Evolutionary conservation across 345 rosid species (phyloP).

Genomic region (Citropsis articulata): DNA sequence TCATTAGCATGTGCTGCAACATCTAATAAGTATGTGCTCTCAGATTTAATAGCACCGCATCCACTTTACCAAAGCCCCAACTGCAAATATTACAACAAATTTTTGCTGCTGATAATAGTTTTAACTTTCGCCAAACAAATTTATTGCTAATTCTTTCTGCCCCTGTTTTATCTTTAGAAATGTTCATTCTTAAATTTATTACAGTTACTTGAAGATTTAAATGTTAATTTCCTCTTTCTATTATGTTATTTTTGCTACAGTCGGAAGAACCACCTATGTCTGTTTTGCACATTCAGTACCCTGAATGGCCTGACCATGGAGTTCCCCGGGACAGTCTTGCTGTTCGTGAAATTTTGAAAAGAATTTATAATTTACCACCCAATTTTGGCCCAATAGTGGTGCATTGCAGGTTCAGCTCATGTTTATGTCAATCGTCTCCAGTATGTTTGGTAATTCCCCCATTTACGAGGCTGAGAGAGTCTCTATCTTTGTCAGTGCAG

Average conservation of each 20-base stretch:
- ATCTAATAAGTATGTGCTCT: background rate
- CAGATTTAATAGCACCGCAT: background rate
- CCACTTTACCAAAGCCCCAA: background rate
- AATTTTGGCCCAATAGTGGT: constrained; percentile 77
- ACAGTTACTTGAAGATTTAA: background rate
- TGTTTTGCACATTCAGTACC: constrained; percentile 80
- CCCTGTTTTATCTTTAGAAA: background rate
- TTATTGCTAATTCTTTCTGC: background rate
- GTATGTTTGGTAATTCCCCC: constrained; percentile 4
- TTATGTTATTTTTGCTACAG: constrained; percentile 35
- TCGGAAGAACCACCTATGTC: constrained; percentile 58
- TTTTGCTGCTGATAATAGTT: background rate
- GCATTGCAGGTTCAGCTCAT: constrained; percentile 82
- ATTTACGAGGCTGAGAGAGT: constrained; percentile 26
- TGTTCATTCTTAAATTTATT: background rate
- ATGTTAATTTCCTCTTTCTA: background rate
- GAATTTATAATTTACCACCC: constrained; percentile 53
- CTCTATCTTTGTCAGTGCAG: constrained; percentile 65
- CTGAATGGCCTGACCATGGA: constrained; percentile 99
- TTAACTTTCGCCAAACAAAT: background rate
- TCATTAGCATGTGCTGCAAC: background rate
- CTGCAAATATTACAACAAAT: background rate
- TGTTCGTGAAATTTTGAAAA: constrained; percentile 78
- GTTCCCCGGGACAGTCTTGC: constrained; percentile 71
- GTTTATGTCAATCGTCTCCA: constrained; percentile 1